Percentiles rank a stretch among this genome's conserved stretches.
Conservation (phyloP, 2,329 filamentous ascomycete genomes). For the Xylaria sp. region DNA sequence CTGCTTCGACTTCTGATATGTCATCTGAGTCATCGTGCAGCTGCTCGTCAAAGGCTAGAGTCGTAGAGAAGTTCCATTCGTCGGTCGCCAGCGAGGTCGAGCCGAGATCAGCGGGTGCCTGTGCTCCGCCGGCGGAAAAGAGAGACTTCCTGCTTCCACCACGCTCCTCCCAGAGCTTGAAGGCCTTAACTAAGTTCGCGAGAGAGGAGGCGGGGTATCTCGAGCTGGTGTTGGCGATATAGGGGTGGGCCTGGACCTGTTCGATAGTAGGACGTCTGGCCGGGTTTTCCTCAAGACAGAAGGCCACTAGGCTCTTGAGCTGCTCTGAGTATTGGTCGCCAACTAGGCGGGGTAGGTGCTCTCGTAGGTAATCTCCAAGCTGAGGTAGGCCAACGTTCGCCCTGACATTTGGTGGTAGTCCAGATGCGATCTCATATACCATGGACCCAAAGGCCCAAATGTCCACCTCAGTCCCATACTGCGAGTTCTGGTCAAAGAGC, state of each 20-base stretch:
- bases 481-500: slow-evolving; percentile 65
- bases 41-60: slow-evolving; percentile 64
- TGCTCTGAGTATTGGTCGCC: slow-evolving; percentile 71
- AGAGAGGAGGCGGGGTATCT: slow-evolving; percentile 67
- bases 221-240: slow-evolving; percentile 64
- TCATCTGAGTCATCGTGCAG: slow-evolving; percentile 55
- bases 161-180: slow-evolving; percentile 74
- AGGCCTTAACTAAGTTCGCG: slow-evolving; percentile 68
- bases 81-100: slow-evolving; percentile 54
- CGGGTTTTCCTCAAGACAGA: slow-evolving; percentile 71
- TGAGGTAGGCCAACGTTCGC: slow-evolving; percentile 55
- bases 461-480: slow-evolving; percentile 74
- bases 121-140: slow-evolving; percentile 62
- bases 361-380: slow-evolving; percentile 60
- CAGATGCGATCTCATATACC: slow-evolving; percentile 79
- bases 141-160: slow-evolving; percentile 71
- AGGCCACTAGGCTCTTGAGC: slow-evolving; percentile 71
- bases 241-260: slow-evolving; percentile 69
- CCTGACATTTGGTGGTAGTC: slow-evolving; percentile 70
- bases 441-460: slow-evolving; percentile 87
- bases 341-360: slow-evolving; percentile 68
- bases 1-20: slow-evolving; percentile 50
- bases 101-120: slow-evolving; percentile 50
- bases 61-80: slow-evolving; percentile 71
- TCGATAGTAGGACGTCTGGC: slow-evolving; percentile 70